Percentiles rank a stretch among this genome's conserved stretches.
Conservation (phyloP, 768 basidiomycete genomes). For the Auricularia auricula-judae region DNA sequence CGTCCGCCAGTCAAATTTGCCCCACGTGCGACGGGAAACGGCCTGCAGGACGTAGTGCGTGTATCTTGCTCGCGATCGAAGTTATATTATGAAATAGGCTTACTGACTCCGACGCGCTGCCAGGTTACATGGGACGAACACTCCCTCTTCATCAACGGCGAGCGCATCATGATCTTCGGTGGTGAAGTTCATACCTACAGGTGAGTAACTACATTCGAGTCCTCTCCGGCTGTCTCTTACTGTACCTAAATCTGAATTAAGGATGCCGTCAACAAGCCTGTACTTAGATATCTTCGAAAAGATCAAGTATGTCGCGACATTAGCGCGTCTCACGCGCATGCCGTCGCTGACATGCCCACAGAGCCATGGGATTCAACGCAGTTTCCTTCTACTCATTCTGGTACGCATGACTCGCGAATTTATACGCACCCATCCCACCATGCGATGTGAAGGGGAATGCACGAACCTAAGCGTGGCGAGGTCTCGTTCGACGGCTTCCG, state of each 20-base stretch:
- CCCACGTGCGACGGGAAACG: too few relatives aligned
- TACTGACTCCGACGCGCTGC: too few relatives aligned
- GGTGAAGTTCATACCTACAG: conserved; percentile 58
- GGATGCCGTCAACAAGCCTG: conserved; percentile 49
- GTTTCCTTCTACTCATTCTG: conserved; percentile 53
- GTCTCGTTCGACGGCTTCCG: background rate
- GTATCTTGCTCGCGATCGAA: too few relatives aligned
- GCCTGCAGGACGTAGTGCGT: too few relatives aligned
- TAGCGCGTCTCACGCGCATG: too few relatives aligned
- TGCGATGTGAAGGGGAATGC: background rate
- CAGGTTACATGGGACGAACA: conserved; percentile 45
- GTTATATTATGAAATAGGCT: too few relatives aligned
- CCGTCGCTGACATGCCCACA: too few relatives aligned
- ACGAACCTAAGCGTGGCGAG: background rate
- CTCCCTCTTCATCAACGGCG: conserved; percentile 46
- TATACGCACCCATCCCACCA: too few relatives aligned
- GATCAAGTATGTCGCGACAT: conserved; percentile 5
- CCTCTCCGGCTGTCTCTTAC: conserved; percentile 20
- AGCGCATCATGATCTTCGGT: conserved; percentile 44
- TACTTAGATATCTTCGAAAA: background rate
- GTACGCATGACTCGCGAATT: too few relatives aligned
- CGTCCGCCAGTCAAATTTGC: too few relatives aligned
- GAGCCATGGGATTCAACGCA: conserved; percentile 45
- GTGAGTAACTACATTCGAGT: conserved; percentile 24
- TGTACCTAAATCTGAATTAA: background rate